Evolutionary conservation across 139 green algal species (phyloP).

Genomic region (Eudorina sp.): DNA sequence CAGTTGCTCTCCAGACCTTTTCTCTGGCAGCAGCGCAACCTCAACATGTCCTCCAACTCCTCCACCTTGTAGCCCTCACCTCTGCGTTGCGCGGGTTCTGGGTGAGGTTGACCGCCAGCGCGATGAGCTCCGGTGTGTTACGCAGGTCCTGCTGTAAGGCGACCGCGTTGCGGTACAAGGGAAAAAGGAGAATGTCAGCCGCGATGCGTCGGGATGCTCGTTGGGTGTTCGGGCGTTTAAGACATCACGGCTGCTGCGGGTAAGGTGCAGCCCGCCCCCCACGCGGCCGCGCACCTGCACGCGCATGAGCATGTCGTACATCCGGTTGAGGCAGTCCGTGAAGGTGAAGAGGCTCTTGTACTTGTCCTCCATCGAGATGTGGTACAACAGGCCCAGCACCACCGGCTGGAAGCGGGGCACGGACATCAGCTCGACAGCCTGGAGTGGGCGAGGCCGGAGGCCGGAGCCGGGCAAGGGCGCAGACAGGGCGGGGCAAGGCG

Average conservation of each 20-base stretch:
- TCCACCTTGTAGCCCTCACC: conserved; percentile 49
- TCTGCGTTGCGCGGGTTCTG: conserved; percentile 81
- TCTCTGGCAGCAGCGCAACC: too few species aligned
- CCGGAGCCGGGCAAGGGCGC: too few species aligned
- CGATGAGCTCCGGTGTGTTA: conserved; percentile 84
- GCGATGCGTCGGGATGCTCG: too few species aligned
- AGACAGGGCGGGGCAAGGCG: neutral
- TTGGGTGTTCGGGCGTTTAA: too few species aligned
- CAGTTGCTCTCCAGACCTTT: too few species aligned
- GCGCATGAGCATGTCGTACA: conserved; percentile 75
- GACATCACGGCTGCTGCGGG: neutral
- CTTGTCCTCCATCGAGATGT: conserved; percentile 86
- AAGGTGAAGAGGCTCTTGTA: conserved; percentile 87
- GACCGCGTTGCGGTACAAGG: neutral
- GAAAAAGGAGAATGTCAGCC: too few species aligned
- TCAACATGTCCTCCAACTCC: neutral
- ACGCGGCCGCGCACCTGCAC: conserved; percentile 41
- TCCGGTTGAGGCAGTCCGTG: conserved; percentile 71
- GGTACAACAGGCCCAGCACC: conserved; percentile 87
- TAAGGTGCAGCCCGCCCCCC: neutral
- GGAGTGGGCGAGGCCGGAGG: too few species aligned
- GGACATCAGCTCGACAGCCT: conserved; percentile 76
- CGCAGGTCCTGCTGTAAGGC: conserved; percentile 65
- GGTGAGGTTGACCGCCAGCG: conserved; percentile 88
- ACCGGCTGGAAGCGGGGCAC: conserved; percentile 70